A percentile compares a stretch with the other conserved stretches of the same genome.
phyloP scores from a whole-genome alignment of 140 eudicot genomes.

The Senecio squalidus region DNA sequence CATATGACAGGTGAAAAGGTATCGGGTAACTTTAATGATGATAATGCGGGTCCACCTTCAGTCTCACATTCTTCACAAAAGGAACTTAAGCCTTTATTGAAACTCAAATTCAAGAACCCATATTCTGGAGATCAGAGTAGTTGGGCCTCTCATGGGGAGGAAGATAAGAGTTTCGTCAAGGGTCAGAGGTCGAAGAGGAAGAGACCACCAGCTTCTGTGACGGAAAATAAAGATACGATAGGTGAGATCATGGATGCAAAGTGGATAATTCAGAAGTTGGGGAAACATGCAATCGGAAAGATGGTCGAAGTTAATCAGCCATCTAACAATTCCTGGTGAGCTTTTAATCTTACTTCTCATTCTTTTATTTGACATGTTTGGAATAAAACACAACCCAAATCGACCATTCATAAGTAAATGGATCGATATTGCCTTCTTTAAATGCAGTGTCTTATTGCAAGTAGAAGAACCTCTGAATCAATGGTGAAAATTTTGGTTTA shows the following conservation, averaged over 20 bases:
- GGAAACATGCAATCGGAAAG: constrained; percentile 89
- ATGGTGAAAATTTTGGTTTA: background rate
- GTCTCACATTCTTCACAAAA: constrained; percentile 29
- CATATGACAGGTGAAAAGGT: background rate
- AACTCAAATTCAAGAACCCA: constrained; percentile 70
- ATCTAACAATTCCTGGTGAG: constrained; percentile 74
- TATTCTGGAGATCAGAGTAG: constrained; percentile 49
- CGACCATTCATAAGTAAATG: background rate
- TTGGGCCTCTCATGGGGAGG: constrained; percentile 56
- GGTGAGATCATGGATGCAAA: constrained; percentile 79
- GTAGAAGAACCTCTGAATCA: background rate
- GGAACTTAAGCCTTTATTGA: constrained; percentile 68
- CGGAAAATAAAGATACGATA: constrained; percentile 33
- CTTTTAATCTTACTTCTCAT: background rate
- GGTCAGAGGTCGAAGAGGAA: constrained; percentile 94
- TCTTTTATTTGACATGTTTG: too few species aligned
- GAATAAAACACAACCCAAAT: too few species aligned
- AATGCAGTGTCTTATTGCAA: background rate
- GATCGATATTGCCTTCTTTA: too few species aligned
- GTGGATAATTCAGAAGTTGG: constrained; percentile 85
- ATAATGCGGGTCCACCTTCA: background rate
- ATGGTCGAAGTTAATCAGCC: constrained; percentile 86
- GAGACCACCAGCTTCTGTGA: constrained; percentile 52
- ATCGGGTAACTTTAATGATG: background rate
- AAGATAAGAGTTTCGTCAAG: constrained; percentile 62